Percentiles rank a stretch among this genome's conserved stretches.
phyloP scores from a whole-genome alignment of 2,329 filamentous ascomycete genomes.

The Thielaviopsis populi region DNA sequence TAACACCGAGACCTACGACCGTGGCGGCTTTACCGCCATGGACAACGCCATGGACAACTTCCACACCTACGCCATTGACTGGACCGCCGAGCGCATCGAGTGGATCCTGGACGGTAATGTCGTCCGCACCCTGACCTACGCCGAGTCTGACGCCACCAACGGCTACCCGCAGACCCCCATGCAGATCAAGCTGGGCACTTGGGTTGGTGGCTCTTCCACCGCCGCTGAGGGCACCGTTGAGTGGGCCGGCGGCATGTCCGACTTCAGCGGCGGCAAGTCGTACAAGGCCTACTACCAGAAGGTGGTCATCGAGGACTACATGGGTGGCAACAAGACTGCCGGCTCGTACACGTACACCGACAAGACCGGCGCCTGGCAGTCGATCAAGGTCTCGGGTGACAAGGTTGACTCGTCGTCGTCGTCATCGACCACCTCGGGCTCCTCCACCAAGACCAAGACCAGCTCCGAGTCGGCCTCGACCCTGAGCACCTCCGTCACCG shows the following conservation, averaged over 20 bases:
- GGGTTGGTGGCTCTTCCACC: conserved; percentile 42
- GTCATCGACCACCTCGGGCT: conserved; percentile 9
- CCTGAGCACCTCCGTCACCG: conserved; percentile 10
- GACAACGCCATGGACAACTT: conserved; percentile 33
- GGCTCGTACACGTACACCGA: conserved; percentile 30
- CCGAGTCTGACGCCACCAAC: conserved; percentile 40
- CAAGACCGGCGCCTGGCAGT: conserved; percentile 28
- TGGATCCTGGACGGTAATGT: conserved; percentile 50
- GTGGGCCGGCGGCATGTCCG: conserved; percentile 47
- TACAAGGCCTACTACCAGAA: conserved; percentile 33
- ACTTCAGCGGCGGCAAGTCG: conserved; percentile 28
- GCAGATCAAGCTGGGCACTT: conserved; percentile 54
- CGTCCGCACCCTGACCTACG: conserved; percentile 46
- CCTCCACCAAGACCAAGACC: conserved; percentile 5
- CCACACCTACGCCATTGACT: conserved; percentile 55
- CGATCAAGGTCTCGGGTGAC: conserved; percentile 26
- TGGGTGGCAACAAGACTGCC: conserved; percentile 27
- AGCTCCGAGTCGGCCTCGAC: background rate
- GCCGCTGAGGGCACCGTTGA: conserved; percentile 56
- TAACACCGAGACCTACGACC: conserved; percentile 49
- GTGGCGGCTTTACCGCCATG: conserved; percentile 43
- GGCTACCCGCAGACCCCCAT: conserved; percentile 61
- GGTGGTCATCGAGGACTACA: conserved; percentile 31
- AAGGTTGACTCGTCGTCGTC: conserved; percentile 4
- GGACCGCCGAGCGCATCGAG: conserved; percentile 46